A percentile compares a stretch with the other conserved stretches of the same genome.
Conservation (phyloP, 441 rosid species). For the Hura crepitans region DNA sequence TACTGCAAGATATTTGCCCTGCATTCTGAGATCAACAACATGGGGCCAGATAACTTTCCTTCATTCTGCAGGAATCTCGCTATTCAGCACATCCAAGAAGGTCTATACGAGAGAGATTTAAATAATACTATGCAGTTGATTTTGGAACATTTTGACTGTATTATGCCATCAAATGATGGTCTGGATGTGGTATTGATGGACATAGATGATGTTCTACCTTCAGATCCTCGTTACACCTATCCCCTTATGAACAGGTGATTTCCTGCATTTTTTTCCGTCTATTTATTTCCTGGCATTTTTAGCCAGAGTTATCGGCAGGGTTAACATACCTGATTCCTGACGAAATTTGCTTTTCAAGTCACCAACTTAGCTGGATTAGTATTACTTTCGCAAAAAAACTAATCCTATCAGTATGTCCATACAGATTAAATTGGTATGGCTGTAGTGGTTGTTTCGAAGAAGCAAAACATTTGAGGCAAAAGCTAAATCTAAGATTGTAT, state of each 20-base stretch:
- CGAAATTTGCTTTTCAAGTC: background rate
- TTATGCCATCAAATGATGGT: slow-evolving; percentile 36
- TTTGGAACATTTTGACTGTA: slow-evolving; percentile 40
- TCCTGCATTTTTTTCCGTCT: slow-evolving; percentile 1
- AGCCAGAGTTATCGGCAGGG: background rate
- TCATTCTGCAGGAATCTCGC: slow-evolving; percentile 47
- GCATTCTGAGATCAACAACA: slow-evolving; percentile 58
- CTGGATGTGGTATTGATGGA: slow-evolving; percentile 59
- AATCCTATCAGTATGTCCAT: background rate
- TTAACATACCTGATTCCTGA: background rate
- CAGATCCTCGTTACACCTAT: slow-evolving; percentile 20
- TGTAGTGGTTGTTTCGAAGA: slow-evolving; percentile 36
- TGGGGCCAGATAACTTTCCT: slow-evolving; percentile 43
- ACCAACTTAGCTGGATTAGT: background rate
- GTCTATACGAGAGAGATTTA: slow-evolving; percentile 52
- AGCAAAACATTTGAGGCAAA: slow-evolving; percentile 39
- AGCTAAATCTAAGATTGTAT: slow-evolving; percentile 38
- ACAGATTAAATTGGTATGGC: slow-evolving; percentile 36
- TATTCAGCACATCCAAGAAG: slow-evolving; percentile 36
- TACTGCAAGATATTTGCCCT: slow-evolving; percentile 49
- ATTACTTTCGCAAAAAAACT: background rate
- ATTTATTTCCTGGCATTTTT: background rate
- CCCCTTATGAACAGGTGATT: slow-evolving; percentile 31
- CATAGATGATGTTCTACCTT: slow-evolving; percentile 45
- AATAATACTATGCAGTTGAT: slow-evolving; percentile 40